Evolutionary conservation across 441 rosid genomes (phyloP).

Genomic region (Brassica hybrid): DNA sequence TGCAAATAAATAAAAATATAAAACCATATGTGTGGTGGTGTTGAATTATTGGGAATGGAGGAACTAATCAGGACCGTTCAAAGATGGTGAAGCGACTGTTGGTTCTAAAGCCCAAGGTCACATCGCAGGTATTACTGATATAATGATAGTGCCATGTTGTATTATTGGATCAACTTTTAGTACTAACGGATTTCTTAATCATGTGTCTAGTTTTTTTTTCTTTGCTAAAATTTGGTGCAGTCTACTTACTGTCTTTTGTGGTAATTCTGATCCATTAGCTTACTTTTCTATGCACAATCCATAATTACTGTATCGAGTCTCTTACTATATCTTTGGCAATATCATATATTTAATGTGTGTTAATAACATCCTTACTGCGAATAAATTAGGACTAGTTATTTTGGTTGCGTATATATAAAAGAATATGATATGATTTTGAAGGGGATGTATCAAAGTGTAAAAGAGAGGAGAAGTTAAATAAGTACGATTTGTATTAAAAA

Average conservation of each 20-base stretch:
- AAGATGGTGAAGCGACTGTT: slow-evolving; percentile 37
- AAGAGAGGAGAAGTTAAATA: slow-evolving; percentile 5
- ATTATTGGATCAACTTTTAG: not conserved
- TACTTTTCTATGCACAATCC: not conserved
- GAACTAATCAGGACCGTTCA: slow-evolving; percentile 30
- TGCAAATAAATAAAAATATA: not conserved
- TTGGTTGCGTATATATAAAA: slow-evolving; percentile 3
- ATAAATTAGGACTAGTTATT: not conserved
- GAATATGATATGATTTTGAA: slow-evolving; percentile 15
- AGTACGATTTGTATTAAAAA: no score
- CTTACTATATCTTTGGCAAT: not conserved
- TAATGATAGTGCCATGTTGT: not conserved
- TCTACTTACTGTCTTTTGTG: not conserved
- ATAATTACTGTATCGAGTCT: not conserved
- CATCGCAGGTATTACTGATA: slow-evolving; percentile 22
- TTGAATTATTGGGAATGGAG: not conserved
- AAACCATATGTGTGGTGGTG: slow-evolving; percentile 6
- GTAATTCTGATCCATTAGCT: not conserved
- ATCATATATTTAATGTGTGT: not conserved
- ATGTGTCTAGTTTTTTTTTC: no score
- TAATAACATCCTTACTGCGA: not conserved
- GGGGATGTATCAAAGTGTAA: slow-evolving; percentile 40
- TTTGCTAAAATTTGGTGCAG: no score
- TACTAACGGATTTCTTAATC: not conserved
- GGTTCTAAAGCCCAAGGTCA: slow-evolving; percentile 36